Conservation (phyloP, 2,329 filamentous ascomycete genomes). For the Pyricularia sp. region DNA sequence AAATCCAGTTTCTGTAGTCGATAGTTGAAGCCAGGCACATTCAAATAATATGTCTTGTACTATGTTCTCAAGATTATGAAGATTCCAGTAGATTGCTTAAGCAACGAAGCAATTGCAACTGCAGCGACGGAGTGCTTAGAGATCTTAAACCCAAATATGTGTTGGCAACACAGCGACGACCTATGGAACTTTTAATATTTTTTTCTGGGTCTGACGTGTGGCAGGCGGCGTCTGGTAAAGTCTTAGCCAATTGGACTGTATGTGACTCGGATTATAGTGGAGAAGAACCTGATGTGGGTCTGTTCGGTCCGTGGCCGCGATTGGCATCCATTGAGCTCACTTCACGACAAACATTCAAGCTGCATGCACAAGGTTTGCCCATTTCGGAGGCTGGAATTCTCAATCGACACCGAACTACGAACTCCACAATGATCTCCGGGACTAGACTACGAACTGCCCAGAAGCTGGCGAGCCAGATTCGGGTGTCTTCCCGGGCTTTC, state of each 20-base stretch:
- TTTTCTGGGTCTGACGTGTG: neutral
- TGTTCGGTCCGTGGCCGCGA: neutral
- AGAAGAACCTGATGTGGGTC: neutral
- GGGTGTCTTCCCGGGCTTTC: conserved; percentile 36
- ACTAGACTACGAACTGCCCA: conserved; percentile 28
- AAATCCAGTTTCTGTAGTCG: neutral
- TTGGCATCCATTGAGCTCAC: neutral
- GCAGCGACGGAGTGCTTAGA: neutral
- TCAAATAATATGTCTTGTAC: neutral
- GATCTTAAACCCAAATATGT: neutral
- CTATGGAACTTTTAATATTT: neutral
- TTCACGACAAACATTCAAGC: neutral
- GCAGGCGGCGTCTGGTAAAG: neutral
- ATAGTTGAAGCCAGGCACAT: neutral
- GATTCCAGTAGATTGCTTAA: neutral
- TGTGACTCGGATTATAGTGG: neutral
- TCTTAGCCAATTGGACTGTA: neutral
- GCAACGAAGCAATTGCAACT: neutral
- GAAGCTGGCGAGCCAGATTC: conserved; percentile 33
- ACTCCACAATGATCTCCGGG: conserved; percentile 35
- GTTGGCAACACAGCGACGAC: too few species aligned
- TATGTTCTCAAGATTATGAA: neutral
- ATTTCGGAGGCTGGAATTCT: neutral
- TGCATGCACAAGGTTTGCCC: neutral
- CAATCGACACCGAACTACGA: conserved; percentile 7